Percentiles rank a stretch among this genome's conserved stretches.
These are phyloP conservation scores for Ceratocystis colombiana DNA, from an alignment of 2,329 filamentous ascomycete species.

Conservation along the genomic window DNA sequence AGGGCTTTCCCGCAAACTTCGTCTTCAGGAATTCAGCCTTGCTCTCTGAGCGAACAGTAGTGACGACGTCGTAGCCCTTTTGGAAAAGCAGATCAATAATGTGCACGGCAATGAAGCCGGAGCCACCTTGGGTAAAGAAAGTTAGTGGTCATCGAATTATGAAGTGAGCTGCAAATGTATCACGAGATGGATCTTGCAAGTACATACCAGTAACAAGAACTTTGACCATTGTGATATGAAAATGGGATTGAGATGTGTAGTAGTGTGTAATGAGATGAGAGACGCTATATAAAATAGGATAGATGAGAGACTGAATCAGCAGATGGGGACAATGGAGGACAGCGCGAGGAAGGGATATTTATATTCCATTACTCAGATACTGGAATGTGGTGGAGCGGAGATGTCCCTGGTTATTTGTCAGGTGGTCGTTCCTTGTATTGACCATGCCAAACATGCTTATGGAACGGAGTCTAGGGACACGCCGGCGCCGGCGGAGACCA, in stretches of 20 bases:
- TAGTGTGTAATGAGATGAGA: neutral
- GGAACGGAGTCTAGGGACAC: too few species aligned
- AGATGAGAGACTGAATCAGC: too few species aligned
- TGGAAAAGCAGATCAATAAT: constrained; percentile 45
- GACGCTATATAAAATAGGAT: neutral
- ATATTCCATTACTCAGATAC: neutral
- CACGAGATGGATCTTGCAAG: neutral
- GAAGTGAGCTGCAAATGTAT: neutral
- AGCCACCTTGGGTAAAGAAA: constrained; percentile 35
- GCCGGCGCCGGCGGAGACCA: too few species aligned
- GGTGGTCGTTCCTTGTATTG: neutral
- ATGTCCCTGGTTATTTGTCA: neutral
- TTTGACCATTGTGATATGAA: constrained; percentile 36
- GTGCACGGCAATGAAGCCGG: constrained; percentile 47
- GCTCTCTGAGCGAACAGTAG: constrained; percentile 45
- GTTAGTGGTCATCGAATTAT: neutral
- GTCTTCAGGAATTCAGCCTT: constrained; percentile 45
- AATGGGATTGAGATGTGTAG: neutral
- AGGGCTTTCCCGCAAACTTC: constrained; percentile 39
- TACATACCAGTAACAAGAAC: constrained; percentile 39
- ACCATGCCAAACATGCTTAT: too few species aligned
- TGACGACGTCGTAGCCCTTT: constrained; percentile 43
- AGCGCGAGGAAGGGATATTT: neutral
- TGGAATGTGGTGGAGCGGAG: neutral
- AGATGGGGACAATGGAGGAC: too few species aligned